phyloP scores from a whole-genome alignment of 768 basidiomycete species.

The Cubamyces sp. region DNA sequence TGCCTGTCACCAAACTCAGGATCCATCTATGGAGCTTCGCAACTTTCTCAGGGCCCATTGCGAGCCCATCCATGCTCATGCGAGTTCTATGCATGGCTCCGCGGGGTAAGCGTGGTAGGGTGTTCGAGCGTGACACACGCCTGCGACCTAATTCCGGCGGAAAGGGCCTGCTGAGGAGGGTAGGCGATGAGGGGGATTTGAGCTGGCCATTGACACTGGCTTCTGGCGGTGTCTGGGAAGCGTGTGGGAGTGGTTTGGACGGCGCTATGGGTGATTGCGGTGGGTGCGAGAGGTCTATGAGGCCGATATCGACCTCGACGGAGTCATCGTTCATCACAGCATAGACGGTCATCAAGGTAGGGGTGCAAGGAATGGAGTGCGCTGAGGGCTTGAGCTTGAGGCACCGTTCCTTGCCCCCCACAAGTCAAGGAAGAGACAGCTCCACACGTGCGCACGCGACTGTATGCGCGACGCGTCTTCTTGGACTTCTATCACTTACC shows the following conservation, averaged over 20 bases:
- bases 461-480: slow-evolving; percentile 19
- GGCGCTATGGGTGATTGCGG: slow-evolving; percentile 13
- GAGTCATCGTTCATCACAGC: slow-evolving; percentile 16
- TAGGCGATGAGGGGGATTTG: slow-evolving; percentile 42
- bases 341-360: slow-evolving; percentile 1
- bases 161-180: slow-evolving; percentile 18
- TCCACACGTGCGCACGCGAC: slow-evolving; percentile 11
- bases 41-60: slow-evolving; percentile 51
- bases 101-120: slow-evolving; percentile 47
- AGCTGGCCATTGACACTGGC: slow-evolving; percentile 16
- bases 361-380: background rate
- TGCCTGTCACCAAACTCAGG: slow-evolving; percentile 66
- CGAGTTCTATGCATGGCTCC: slow-evolving; percentile 18
- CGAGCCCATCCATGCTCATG: slow-evolving; percentile 43
- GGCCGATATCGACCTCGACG: slow-evolving; percentile 35
- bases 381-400: background rate
- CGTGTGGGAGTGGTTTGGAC: slow-evolving; percentile 12
- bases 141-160: slow-evolving; percentile 25
- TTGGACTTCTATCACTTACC: background rate
- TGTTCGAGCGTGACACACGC: slow-evolving; percentile 48
- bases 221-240: background rate
- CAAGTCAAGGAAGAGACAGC: background rate
- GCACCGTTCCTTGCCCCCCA: background rate
- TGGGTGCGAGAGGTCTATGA: slow-evolving; percentile 27
- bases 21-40: slow-evolving; percentile 67